Conservation (phyloP, 768 basidiomycete species). For the Pholiota molesta region DNA sequence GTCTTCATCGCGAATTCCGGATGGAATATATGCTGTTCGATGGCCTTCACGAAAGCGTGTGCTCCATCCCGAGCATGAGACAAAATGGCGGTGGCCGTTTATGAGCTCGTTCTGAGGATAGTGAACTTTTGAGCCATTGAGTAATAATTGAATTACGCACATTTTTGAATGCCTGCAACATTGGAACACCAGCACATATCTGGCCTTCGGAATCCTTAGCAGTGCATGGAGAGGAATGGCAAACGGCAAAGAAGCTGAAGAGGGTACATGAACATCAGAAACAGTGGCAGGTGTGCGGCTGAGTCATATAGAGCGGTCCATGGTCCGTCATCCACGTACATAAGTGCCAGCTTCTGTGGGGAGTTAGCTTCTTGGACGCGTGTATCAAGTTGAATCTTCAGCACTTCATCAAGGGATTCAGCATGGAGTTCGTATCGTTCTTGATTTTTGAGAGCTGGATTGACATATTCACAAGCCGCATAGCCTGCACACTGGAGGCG, state of each 20-base stretch:
- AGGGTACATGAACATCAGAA: background rate
- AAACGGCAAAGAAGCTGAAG: background rate
- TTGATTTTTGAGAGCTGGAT: background rate
- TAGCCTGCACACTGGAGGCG: background rate
- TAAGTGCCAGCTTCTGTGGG: background rate
- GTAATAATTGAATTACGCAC: background rate
- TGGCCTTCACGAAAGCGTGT: background rate
- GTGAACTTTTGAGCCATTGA: no score
- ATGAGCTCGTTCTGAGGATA: background rate
- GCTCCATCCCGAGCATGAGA: no score
- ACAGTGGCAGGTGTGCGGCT: no score
- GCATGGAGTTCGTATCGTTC: background rate
- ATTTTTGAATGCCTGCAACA: background rate
- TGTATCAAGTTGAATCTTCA: background rate
- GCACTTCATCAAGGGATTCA: background rate
- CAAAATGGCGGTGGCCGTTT: background rate
- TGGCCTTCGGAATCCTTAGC: background rate
- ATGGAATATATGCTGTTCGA: background rate
- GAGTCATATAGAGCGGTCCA: background rate
- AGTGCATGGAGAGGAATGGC: background rate
- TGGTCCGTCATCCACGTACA: background rate
- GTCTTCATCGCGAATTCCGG: background rate
- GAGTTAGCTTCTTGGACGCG: background rate
- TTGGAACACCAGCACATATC: background rate
- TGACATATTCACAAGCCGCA: background rate